Conservation (phyloP, 352 stramenopile genomes). For the Globisporangium uncinulatum region DNA sequence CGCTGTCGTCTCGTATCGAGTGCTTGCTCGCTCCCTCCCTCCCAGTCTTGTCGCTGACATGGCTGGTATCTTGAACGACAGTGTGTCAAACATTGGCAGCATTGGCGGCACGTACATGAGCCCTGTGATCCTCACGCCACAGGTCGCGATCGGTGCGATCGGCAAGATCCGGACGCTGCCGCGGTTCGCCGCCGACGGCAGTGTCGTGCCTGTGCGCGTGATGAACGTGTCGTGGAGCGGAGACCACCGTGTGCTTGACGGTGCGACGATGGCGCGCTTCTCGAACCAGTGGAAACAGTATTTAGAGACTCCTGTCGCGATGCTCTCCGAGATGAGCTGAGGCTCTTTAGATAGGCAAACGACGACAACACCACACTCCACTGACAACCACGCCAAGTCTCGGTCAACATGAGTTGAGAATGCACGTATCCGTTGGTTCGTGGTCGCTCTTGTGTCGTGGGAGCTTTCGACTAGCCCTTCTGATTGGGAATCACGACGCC, state of each 20-base stretch:
- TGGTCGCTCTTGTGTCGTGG: not conserved
- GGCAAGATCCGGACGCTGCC: slow-evolving; percentile 95
- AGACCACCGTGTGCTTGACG: slow-evolving; percentile 98
- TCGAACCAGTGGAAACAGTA: slow-evolving; percentile 96
- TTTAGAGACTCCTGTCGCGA: slow-evolving; percentile 91
- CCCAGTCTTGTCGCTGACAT: not conserved
- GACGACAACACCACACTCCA: not conserved
- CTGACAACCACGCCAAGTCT: not conserved
- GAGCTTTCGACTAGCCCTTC: not conserved
- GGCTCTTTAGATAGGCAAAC: not conserved
- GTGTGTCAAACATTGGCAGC: slow-evolving; percentile 91
- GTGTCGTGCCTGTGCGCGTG: slow-evolving; percentile 83
- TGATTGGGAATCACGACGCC: slow-evolving; percentile 70
- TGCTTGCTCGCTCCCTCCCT: slow-evolving; percentile 1
- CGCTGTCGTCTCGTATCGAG: slow-evolving; percentile 2
- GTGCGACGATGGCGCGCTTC: slow-evolving; percentile 97
- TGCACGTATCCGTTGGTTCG: not conserved
- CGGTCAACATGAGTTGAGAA: too few species aligned
- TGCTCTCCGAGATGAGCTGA: slow-evolving; percentile 90
- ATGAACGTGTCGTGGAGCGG: slow-evolving; percentile 98
- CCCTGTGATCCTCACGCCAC: slow-evolving; percentile 93
- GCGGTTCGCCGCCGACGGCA: slow-evolving; percentile 86
- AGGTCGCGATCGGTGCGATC: slow-evolving; percentile 97
- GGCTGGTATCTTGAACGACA: slow-evolving; percentile 10
- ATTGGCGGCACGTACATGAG: slow-evolving; percentile 98